Evolutionary conservation across 2,329 filamentous ascomycete genomes (phyloP).

Genomic region (Clarireedia homoeocarpa): DNA sequence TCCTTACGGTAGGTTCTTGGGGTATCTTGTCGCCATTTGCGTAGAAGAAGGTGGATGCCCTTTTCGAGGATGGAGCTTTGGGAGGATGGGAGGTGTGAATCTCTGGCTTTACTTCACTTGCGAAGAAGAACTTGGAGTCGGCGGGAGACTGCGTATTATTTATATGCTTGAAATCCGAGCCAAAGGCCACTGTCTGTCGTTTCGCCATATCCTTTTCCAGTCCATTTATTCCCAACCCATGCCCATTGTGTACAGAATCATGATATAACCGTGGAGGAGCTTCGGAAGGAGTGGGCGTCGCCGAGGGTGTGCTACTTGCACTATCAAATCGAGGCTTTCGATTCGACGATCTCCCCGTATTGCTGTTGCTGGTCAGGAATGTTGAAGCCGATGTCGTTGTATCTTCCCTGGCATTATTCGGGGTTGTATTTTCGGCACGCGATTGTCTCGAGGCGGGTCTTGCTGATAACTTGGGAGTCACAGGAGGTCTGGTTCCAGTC

Average conservation of each 20-base stretch:
- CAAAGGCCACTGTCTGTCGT: constrained; percentile 33
- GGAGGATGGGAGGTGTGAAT: constrained; percentile 19
- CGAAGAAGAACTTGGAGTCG: constrained; percentile 83
- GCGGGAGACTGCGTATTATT: constrained; percentile 21
- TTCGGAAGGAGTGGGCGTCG: constrained; percentile 30
- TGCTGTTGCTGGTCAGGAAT: constrained; percentile 52
- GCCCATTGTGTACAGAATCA: constrained; percentile 28
- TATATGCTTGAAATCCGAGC: constrained; percentile 29
- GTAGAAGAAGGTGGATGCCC: constrained; percentile 41
- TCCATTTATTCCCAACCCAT: constrained; percentile 19
- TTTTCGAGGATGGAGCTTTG: constrained; percentile 15
- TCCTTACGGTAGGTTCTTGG: constrained; percentile 25
- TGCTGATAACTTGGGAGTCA: constrained; percentile 50
- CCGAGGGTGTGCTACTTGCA: constrained; percentile 53
- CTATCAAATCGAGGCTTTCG: constrained; percentile 67
- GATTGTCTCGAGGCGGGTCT: constrained; percentile 23
- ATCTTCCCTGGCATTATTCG: constrained; percentile 36
- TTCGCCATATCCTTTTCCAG: constrained; percentile 24
- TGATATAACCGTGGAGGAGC: neutral
- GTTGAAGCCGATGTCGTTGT: constrained; percentile 44
- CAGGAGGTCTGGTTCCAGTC: constrained; percentile 42
- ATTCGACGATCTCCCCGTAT: constrained; percentile 72
- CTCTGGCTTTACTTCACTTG: constrained; percentile 58
- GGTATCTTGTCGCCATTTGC: constrained; percentile 38
- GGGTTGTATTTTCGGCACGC: constrained; percentile 33